A percentile compares a stretch with the other conserved stretches of the same genome.
These are phyloP conservation scores for Colletotrichum spaethianum DNA, from an alignment of 2,329 filamentous ascomycete species.

Conservation along the genomic window DNA sequence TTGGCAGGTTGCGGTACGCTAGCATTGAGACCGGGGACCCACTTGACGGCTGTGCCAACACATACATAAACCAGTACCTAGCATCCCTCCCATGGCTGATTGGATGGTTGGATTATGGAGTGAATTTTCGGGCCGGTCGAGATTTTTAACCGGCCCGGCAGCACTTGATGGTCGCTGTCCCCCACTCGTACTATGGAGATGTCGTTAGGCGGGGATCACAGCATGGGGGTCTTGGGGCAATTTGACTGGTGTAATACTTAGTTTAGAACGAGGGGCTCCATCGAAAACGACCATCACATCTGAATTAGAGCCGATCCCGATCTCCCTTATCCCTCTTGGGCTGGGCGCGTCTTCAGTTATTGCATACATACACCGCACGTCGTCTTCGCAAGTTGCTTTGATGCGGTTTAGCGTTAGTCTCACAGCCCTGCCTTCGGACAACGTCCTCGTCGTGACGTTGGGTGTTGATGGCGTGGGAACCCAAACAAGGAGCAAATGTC, in stretches of 20 bases:
- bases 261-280: neutral
- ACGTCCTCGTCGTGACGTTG: too few relatives aligned
- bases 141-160: neutral
- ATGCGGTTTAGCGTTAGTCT: too few relatives aligned
- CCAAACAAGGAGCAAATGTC: too few relatives aligned
- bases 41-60: neutral
- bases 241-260: neutral
- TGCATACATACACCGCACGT: too few relatives aligned
- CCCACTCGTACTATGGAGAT: neutral
- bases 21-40: neutral
- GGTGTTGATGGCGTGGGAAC: too few relatives aligned
- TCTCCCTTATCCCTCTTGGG: neutral
- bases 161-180: neutral
- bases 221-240: neutral
- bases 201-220: neutral
- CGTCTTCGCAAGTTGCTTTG: too few relatives aligned
- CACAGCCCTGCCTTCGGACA: too few relatives aligned
- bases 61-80: too few relatives aligned
- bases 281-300: slow-evolving; percentile 18
- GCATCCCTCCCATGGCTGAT: neutral
- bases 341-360: neutral
- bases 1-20: neutral
- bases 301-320: slow-evolving; percentile 21
- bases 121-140: neutral
- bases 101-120: neutral